Percentiles rank a stretch among this genome's conserved stretches.
phyloP scores from a whole-genome alignment of 768 basidiomycete species.

The Leccinum sublutescens region DNA sequence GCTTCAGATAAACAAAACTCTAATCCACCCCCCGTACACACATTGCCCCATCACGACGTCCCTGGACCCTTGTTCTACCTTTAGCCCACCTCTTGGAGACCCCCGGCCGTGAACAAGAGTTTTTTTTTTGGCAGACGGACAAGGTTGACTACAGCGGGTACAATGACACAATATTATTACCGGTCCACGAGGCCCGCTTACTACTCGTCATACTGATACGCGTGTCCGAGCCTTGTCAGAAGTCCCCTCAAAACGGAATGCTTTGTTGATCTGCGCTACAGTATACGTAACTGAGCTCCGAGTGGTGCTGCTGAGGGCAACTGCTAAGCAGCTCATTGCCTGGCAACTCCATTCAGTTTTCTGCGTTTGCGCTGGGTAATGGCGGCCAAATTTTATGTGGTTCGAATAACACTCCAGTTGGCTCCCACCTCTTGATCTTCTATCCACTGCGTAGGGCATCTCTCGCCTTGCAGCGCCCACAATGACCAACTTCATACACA shows the following conservation, averaged over 20 bases:
- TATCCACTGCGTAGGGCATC: constrained; percentile 2
- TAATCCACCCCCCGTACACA: constrained; percentile 12
- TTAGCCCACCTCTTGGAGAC: constrained; percentile 13
- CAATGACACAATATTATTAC: constrained; percentile 15
- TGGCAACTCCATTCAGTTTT: background rate
- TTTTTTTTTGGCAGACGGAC: constrained; percentile 13
- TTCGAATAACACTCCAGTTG: background rate
- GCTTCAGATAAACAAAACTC: constrained; percentile 20
- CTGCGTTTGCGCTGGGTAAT: background rate
- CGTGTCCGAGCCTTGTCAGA: constrained; percentile 24
- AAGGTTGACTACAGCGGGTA: constrained; percentile 16
- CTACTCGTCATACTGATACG: constrained; percentile 12
- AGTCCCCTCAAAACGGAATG: constrained; percentile 17
- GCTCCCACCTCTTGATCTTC: constrained; percentile 1
- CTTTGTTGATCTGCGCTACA: constrained; percentile 20
- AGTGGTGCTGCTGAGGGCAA: background rate
- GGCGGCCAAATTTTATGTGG: background rate
- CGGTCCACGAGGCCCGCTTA: constrained; percentile 21
- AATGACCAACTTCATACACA: background rate
- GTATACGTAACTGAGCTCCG: constrained; percentile 9
- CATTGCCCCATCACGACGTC: constrained; percentile 30
- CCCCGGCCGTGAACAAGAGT: background rate
- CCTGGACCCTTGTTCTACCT: constrained; percentile 31
- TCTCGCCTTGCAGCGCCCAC: constrained; percentile 1
- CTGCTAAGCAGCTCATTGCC: background rate